These are phyloP conservation scores for Bruguiera parviflora DNA, from an alignment of 345 rosid species.

Conservation along the genomic window DNA sequence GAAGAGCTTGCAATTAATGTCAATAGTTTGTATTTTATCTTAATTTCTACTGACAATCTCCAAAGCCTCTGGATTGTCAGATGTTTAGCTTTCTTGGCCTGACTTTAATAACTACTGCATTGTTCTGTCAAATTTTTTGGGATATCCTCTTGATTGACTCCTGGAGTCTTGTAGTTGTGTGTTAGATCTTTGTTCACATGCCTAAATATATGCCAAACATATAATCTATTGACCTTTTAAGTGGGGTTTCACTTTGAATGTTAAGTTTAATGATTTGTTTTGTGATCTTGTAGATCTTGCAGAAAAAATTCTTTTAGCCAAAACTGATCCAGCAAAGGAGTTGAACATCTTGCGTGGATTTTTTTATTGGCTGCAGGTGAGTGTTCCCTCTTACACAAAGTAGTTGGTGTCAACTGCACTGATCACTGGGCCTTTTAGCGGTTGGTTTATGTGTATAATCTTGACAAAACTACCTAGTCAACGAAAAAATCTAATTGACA, in stretches of 20 bases:
- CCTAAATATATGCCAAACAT: neutral
- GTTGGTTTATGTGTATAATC: neutral
- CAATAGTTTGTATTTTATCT: no score
- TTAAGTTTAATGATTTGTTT: neutral
- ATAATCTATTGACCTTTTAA: no score
- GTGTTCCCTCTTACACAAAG: conserved; percentile 14
- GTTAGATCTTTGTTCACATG: neutral
- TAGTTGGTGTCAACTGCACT: neutral
- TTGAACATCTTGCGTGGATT: conserved; percentile 74
- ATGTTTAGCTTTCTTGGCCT: no score
- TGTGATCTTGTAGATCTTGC: conserved; percentile 45
- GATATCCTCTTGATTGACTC: neutral
- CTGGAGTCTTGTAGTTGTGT: neutral
- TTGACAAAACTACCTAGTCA: no score
- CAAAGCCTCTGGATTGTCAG: no score
- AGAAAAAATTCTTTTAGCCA: conserved; percentile 9
- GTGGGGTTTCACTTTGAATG: no score
- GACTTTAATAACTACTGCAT: no score
- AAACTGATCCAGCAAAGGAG: conserved; percentile 25
- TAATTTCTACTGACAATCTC: no score
- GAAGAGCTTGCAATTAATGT: no score
- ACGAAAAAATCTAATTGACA: no score
- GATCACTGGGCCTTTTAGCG: neutral
- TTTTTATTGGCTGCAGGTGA: conserved; percentile 67
- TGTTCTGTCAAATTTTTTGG: neutral